Evolutionary conservation across 108 stramenopile genomes (phyloP).

Genomic region (Chaetoceros muelleri): DNA sequence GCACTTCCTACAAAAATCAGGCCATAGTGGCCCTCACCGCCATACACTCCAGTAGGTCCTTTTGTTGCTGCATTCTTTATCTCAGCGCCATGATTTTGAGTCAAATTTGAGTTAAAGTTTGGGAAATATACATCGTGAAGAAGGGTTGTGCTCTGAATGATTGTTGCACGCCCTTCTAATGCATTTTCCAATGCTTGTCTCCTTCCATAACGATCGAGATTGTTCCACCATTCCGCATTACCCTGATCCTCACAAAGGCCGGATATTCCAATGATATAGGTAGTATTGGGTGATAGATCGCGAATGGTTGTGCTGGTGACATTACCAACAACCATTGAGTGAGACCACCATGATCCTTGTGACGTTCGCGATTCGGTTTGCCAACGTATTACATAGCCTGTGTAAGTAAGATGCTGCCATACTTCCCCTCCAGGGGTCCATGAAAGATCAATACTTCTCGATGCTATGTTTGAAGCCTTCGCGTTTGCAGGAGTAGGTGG

Average conservation of each 20-base stretch:
- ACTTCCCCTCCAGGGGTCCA: constrained; percentile 3
- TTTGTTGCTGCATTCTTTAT: too few relatives aligned
- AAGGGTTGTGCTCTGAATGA: constrained; percentile 16
- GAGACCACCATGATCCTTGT: background rate
- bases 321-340: constrained; percentile 30
- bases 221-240: constrained; percentile 3
- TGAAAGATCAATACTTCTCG: constrained; percentile 1
- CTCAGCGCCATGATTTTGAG: constrained; percentile 22
- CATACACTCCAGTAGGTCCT: constrained; percentile 30
- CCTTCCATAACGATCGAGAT: constrained; percentile 42
- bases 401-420: constrained; percentile 27
- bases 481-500: constrained; percentile 8
- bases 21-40: constrained; percentile 52
- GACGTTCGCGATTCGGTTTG: background rate
- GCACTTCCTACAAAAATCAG: constrained; percentile 40
- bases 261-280: constrained; percentile 30
- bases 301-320: constrained; percentile 43
- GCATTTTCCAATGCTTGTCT: constrained; percentile 13
- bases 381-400: constrained; percentile 24
- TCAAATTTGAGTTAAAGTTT: constrained; percentile 28
- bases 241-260: constrained; percentile 27
- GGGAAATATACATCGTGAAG: constrained; percentile 24
- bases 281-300: constrained; percentile 17
- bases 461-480: constrained; percentile 22
- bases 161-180: constrained; percentile 4